Evolutionary conservation across 176 grass and related monocot species (phyloP).

Genomic region (Juncus inflexus): DNA sequence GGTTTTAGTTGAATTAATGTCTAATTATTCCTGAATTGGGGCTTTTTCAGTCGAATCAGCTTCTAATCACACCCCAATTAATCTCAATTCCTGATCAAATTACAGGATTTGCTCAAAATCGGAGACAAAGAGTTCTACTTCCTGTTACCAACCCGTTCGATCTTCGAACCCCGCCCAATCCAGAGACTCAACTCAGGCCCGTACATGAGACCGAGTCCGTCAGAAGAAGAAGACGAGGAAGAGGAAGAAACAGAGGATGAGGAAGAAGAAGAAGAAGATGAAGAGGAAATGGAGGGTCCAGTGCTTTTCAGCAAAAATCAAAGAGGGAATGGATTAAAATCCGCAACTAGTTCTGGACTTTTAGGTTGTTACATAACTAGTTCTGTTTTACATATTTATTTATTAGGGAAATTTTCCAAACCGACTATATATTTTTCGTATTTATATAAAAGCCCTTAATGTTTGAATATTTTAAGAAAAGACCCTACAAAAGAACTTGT

Average conservation of each 20-base stretch:
- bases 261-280: conserved; percentile 20
- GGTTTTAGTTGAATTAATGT: too few species aligned
- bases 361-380: conserved; percentile 36
- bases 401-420: too few species aligned
- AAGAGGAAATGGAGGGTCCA: conserved; percentile 16
- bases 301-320: conserved; percentile 28
- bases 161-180: conserved; percentile 39
- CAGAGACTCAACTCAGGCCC: conserved; percentile 5
- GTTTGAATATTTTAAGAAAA: too few species aligned
- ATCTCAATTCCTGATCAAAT: background rate
- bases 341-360: conserved; percentile 9
- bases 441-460: too few species aligned
- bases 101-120: conserved; percentile 77
- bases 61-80: too few species aligned
- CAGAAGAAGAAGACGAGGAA: conserved; percentile 19
- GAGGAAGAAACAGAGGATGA: conserved; percentile 20
- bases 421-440: too few species aligned
- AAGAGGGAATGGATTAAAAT: conserved; percentile 15
- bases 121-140: conserved; percentile 88
- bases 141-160: conserved; percentile 74
- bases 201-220: conserved; percentile 10
- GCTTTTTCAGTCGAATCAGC: too few species aligned
- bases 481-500: too few species aligned
- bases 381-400: background rate
- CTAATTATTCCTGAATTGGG: too few species aligned